phyloP scores from a whole-genome alignment of 495 filamentous ascomycete genomes.

The Rusavskia elegans region DNA sequence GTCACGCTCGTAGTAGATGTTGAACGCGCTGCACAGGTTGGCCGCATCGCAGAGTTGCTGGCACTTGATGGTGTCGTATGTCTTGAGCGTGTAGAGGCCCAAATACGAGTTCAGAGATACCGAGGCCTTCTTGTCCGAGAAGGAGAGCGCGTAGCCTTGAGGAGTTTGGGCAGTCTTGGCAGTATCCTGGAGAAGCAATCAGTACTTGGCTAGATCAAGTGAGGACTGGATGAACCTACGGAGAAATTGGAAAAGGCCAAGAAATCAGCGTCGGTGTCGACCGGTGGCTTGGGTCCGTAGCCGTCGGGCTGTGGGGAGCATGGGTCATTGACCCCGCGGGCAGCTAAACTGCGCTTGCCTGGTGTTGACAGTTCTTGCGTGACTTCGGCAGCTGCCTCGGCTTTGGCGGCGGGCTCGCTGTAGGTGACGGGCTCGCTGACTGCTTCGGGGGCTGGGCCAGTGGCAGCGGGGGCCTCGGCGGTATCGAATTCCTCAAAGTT shows the following conservation, averaged over 20 bases:
- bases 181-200: neutral
- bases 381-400: neutral
- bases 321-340: constrained; percentile 3
- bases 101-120: constrained; percentile 24
- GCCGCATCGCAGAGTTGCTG: constrained; percentile 15
- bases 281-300: constrained; percentile 16
- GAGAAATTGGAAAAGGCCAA: constrained; percentile 4
- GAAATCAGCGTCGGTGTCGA: constrained; percentile 21
- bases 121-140: constrained; percentile 21
- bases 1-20: constrained; percentile 33
- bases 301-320: constrained; percentile 13
- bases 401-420: constrained; percentile 1
- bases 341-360: neutral
- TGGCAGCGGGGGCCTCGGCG: neutral
- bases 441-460: neutral
- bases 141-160: constrained; percentile 23
- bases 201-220: neutral
- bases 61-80: constrained; percentile 28
- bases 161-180: constrained; percentile 19
- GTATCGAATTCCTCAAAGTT: constrained; percentile 7
- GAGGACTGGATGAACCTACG: neutral
- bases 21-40: constrained; percentile 24
- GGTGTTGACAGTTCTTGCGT: neutral
- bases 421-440: constrained; percentile 2
- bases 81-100: constrained; percentile 20